Base-by-base conservation (phyloP, 2,329 filamentous ascomycete genomes). In the Penicillium thymicola region DNA sequence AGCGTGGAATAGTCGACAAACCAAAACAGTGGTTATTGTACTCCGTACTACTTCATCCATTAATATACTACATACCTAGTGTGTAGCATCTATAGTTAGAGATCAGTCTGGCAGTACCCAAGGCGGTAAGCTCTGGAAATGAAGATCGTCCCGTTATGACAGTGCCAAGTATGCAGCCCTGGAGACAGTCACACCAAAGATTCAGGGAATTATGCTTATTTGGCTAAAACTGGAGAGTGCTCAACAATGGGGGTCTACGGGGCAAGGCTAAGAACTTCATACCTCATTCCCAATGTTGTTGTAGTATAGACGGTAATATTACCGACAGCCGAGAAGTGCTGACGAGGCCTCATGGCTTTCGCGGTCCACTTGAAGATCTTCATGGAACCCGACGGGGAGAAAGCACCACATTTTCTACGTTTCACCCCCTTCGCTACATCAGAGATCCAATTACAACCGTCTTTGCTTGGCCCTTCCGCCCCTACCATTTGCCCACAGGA, bases 341-440 rank as follows among this genome's bases (percentile, higher is more conserved):
- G 43, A 54, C 51, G 43, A 54, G 43, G 51, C 43, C 27, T 51
- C 37, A 40, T 41, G 18, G 14, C 10, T 32, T 50, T 51, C 6
- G 27, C 16, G 37, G 6, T 43, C 36, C 48, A 43, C 27, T 42
- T 34, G 14, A 41, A 42, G 37, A 43, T 32, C 37, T 43, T 54
- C 30, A 21, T 41, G 3, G n/a, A 41, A 14, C 42, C 21, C 27
- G 28, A n/a, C 48, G 21, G 38, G 18, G 27, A 46, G 11, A 38
- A 28, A 46, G 40, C 32, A 53, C 42, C 42, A 47, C 51, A 38
- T 36, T 54, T 49, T 34, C 21, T 36, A 34, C 36, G 51, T 54
- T 54, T 54, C 51, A 54, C 4, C 37, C 42, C 37, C 43, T 27
- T 54, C 28, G 36, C 43, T 41, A 36, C 36, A 23, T 28, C 28